Base-by-base conservation (phyloP, 106 monocot species). In the Triglochin maritima region DNA sequence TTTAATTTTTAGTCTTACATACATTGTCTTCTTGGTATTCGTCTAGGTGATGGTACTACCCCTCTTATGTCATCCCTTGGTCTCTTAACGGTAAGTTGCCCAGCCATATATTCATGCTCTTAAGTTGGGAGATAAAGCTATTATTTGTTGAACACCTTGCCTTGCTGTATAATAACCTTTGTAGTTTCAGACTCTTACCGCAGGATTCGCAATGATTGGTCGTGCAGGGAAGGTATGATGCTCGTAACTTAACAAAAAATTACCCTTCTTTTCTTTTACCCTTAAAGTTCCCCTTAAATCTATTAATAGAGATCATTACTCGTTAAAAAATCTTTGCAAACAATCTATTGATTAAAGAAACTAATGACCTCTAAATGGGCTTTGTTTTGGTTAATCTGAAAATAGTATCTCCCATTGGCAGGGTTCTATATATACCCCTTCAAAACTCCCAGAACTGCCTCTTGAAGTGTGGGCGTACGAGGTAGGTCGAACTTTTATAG, bases 381-480 rank as follows among this genome's bases (percentile, higher is more conserved):
- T 62, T 71, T 13, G 44, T 3, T 64, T 14, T 6, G 64, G 52
- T 60, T 68, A 5, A 1, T 68, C 64, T 64, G 64, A 63, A 11
- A 64, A 45, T 64, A 14, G n/a, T 4, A 0, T 68, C 8, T 5
- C 60, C 14, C 4, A 67, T 16, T 6, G 73, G 56, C 77, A 96
- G 96, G 96, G 96, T 3, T 86, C 86, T 59, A 64, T 66, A 7
- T 96, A 96, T 58, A 76, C 70, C 47, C 79, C 87, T 59, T 81
- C 96, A 47, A 96, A 79, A 75, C 66, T 79, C 56, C 85, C 90
- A 57, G 68, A 80, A 50, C 9, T 54, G 43, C 91, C 91, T 1
- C 77, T 96, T 57, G 88, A 88, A 75, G 50, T 91, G 64, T 96
- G 96, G 96, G 81, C 91, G 69, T 96, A 96, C 67, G 96, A 96